phyloP scores from a whole-genome alignment of 23 red algal genomes.

The Cyanidioschyzon merolae region DNA sequence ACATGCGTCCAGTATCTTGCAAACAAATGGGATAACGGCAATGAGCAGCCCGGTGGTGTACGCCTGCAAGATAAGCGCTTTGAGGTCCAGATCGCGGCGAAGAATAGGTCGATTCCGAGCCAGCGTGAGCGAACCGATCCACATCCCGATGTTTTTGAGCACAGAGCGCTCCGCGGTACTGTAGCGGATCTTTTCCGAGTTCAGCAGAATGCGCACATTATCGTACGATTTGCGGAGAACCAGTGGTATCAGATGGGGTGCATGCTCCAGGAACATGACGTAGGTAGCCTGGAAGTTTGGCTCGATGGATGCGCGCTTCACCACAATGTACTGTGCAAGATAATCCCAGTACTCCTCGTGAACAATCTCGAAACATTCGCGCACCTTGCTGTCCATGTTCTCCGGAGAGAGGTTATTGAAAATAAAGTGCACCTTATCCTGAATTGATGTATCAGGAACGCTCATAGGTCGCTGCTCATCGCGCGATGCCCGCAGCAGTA shows the following conservation, averaged over 20 bases:
- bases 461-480: not conserved
- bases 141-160: conserved; percentile 87
- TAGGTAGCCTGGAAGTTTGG: conserved; percentile 81
- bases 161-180: conserved; percentile 50
- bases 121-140: conserved; percentile 82
- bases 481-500: not conserved
- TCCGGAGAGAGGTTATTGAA: conserved; percentile 78
- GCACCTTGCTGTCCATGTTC: conserved; percentile 69
- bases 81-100: conserved; percentile 61
- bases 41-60: conserved; percentile 72
- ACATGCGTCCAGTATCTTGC: conserved; percentile 68
- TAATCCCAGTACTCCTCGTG: conserved; percentile 34
- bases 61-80: conserved; percentile 59
- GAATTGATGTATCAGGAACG: conserved; percentile 43
- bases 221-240: conserved; percentile 61
- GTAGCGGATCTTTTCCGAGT: conserved; percentile 41
- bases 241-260: conserved; percentile 36
- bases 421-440: conserved; percentile 95
- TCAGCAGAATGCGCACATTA: conserved; percentile 63
- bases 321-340: conserved; percentile 85
- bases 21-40: conserved; percentile 77
- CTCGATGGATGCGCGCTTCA: conserved; percentile 84
- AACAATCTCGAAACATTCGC: conserved; percentile 48
- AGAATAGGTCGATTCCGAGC: conserved; percentile 79
- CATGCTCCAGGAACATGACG: conserved; percentile 47